A percentile compares a stretch with the other conserved stretches of the same genome.
phyloP scores from a whole-genome alignment of 768 basidiomycete genomes.

The Mycena indigotica region DNA sequence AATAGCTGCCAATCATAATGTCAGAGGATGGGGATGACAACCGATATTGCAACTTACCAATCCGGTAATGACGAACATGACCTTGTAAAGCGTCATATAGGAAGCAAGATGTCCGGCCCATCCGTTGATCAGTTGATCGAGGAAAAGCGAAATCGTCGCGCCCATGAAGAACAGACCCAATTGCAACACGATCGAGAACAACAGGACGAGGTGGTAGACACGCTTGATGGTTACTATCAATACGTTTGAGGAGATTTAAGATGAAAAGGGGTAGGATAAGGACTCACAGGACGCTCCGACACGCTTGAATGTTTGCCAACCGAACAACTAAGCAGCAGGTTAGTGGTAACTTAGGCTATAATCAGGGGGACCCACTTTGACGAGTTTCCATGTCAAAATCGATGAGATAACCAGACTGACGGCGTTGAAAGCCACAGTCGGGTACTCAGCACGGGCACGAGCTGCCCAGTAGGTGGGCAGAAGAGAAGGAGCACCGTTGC shows the following conservation, averaged over 20 bases:
- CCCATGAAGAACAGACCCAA: conserved; percentile 79
- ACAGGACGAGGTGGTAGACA: conserved; percentile 71
- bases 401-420: conserved; percentile 60
- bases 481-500: conserved; percentile 50
- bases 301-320: conserved; percentile 89
- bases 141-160: conserved; percentile 69
- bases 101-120: conserved; percentile 56
- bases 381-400: conserved; percentile 71
- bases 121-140: conserved; percentile 75
- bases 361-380: conserved; percentile 52
- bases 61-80: conserved; percentile 55
- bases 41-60: conserved; percentile 46
- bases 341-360: neutral
- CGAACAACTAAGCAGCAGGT: conserved; percentile 52
- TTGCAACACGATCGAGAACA: conserved; percentile 72
- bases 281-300: conserved; percentile 62
- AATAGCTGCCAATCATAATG: conserved; percentile 45
- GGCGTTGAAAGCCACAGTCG: conserved; percentile 63
- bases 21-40: neutral
- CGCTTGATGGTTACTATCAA: conserved; percentile 62
- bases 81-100: conserved; percentile 53
- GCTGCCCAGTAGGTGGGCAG: conserved; percentile 67
- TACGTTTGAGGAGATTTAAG: neutral
- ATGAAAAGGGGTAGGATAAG: neutral
- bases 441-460: conserved; percentile 62